These are phyloP conservation scores for Hypoxylon fuscum DNA, from an alignment of 495 filamentous ascomycete genomes.

Conservation along the genomic window DNA sequence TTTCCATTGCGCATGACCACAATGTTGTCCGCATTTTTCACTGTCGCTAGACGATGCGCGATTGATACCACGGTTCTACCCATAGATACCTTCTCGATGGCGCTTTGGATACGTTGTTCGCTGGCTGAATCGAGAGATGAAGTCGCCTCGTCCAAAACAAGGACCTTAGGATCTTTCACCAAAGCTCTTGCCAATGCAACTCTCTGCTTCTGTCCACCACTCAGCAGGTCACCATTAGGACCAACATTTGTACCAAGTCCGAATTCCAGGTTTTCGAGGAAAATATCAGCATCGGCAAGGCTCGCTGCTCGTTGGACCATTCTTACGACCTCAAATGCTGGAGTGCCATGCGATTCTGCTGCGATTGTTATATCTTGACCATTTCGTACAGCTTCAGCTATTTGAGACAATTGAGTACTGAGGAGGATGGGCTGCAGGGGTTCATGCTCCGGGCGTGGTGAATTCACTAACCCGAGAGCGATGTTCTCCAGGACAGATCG, in stretches of 20 bases:
- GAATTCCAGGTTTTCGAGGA: slow-evolving; percentile 46
- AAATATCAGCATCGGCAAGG: slow-evolving; percentile 52
- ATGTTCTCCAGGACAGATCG: slow-evolving; percentile 77
- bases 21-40: slow-evolving; percentile 69
- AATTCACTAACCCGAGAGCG: slow-evolving; percentile 69
- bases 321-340: slow-evolving; percentile 42
- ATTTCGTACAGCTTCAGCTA: slow-evolving; percentile 39
- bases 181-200: slow-evolving; percentile 66
- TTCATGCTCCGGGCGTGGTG: slow-evolving; percentile 56
- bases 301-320: slow-evolving; percentile 46
- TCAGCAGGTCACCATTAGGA: slow-evolving; percentile 55
- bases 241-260: slow-evolving; percentile 61
- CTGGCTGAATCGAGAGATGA: slow-evolving; percentile 61
- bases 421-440: slow-evolving; percentile 40
- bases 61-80: slow-evolving; percentile 77
- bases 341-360: slow-evolving; percentile 30
- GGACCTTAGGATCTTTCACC: slow-evolving; percentile 55
- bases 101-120: slow-evolving; percentile 62
- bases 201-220: slow-evolving; percentile 70
- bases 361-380: slow-evolving; percentile 37
- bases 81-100: slow-evolving; percentile 56
- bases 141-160: slow-evolving; percentile 68
- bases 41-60: slow-evolving; percentile 73
- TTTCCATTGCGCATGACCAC: slow-evolving; percentile 65
- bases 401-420: slow-evolving; percentile 24